Evolutionary conservation across 176 grass and related monocot genomes (phyloP).

Genomic region (Oryza glumipatula): DNA sequence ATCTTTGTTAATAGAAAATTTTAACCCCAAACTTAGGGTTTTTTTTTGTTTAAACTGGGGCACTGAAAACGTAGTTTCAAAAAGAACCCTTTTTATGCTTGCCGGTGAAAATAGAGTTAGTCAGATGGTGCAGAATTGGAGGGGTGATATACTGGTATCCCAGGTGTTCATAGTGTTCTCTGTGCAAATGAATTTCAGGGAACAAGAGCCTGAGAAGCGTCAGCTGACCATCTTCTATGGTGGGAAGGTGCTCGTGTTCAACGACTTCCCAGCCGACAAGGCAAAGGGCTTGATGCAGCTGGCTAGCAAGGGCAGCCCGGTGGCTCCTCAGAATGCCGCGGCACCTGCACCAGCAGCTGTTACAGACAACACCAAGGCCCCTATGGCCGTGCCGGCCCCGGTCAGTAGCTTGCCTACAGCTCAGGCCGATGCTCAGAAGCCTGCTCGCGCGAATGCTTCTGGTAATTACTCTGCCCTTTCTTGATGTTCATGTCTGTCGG

Average conservation of each 20-base stretch:
- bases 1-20: neutral
- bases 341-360: constrained; percentile 22
- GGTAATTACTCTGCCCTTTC: constrained; percentile 50
- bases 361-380: constrained; percentile 23
- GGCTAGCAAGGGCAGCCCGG: constrained; percentile 64
- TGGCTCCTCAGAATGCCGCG: constrained; percentile 31
- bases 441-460: constrained; percentile 61
- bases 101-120: neutral
- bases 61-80: too few relatives aligned
- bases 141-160: constrained; percentile 6
- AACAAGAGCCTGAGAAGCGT: constrained; percentile 53
- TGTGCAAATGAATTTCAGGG: constrained; percentile 55
- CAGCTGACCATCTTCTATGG: constrained; percentile 94
- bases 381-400: constrained; percentile 24
- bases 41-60: too few relatives aligned
- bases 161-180: constrained; percentile 15
- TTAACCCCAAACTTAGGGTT: too few relatives aligned
- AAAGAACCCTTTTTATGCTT: neutral
- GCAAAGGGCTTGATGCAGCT: constrained; percentile 89
- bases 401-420: constrained; percentile 21
- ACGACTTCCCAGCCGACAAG: constrained; percentile 94
- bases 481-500: neutral
- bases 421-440: constrained; percentile 49
- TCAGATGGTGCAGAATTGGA: constrained; percentile 16
- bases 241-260: constrained; percentile 90